Base-by-base conservation (phyloP, 2,329 filamentous ascomycete genomes). In the Alternaria brassicicola region DNA sequence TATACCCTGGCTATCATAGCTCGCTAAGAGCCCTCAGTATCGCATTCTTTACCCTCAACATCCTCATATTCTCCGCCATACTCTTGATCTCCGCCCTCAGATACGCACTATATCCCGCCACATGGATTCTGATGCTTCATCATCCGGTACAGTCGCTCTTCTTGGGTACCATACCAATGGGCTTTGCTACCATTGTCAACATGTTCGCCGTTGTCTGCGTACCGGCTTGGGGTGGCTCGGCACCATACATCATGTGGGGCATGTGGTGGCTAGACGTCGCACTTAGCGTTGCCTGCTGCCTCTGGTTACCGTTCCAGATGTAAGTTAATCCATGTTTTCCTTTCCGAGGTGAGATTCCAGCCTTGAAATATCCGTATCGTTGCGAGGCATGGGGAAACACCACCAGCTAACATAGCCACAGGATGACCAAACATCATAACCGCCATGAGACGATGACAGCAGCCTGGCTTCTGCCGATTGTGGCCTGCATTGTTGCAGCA, bases 101-200 rank as follows among this genome's bases (percentile, higher is more conserved):
- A 6, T 92, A 91, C 67, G 78, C 78, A 0, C 65, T 91, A 1
- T 91, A 88, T 68, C 89, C 88, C 0, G 81, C 84, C 55, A 86
- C 89, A 10, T 91, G 88, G 83, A 69, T 55, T 0, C 83, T 83
- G n/a, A 89, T 92, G 88, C 81, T 91, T 21, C 77, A 78, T 4
- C 86, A 91, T 69, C 87, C 88, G 0, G 83, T 83, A 0, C 87
- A 92, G 69, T 87, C 84, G 2, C 79, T 92, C 52, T 91, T 91
- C 64, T 76, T 91, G 2, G 88, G 78, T 0, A 88, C 86, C 0
- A 81, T 89, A 12, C 88, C 88, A 1, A 90, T 90, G 86, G 88
- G 83, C 0, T 82, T 90, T 55, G 85, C 87, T 0, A 90, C 88
- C 2, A 85, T 90, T 49, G 82, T 90, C 62, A 87, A 87, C 65